Base-by-base conservation (phyloP, 306 rosid species). In the Alnus rubra region DNA sequence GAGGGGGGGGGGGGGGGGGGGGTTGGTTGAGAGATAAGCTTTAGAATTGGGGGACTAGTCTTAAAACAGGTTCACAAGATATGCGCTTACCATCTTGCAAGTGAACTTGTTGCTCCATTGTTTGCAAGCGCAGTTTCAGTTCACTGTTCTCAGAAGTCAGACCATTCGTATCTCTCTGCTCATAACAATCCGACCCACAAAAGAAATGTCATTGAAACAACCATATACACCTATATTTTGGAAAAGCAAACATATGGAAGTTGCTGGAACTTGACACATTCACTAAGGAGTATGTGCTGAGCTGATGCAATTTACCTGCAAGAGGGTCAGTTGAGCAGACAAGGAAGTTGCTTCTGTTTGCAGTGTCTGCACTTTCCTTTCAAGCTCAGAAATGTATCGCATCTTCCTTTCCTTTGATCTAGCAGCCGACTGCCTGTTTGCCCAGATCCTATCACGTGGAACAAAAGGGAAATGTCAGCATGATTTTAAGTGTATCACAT, bases 351-450 rank as follows among this genome's bases (percentile, higher is more conserved):
- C 97, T 78, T 94, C 98, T 3, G 97, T 92, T 86, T 94, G 98
- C 86, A 94, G 80, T 15, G 97, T 90, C 86, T 92, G 97, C 74
- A 94, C 97, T 87, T 94, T 94, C 77, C 97, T 88, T 87, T 94
- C 98, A 78, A 94, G 97, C 88, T 94, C 97, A 35, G 91, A 87
- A 80, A 94, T 94, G 88, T 94, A 91, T 55, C 98, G 89, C 98
- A 90, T 94, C 89, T 94, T 94, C 90, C 98, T 88, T 88, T 94
- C 98, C 86, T 94, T 94, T 69, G 98, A 94, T 83, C 98, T 89
- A 7, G 98, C 94, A 81, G 98, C 98, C 53, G 98, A 94, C 87
- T 94, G 98, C 83, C 98, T 92, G 74, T 94, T 94, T 67, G 98
- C 98, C 98, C 98, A 94, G 73, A 94, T 92, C 94, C 98, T 94